Evolutionary conservation across 2,329 filamentous ascomycete genomes (phyloP).

Genomic region (Xylaria sp.): DNA sequence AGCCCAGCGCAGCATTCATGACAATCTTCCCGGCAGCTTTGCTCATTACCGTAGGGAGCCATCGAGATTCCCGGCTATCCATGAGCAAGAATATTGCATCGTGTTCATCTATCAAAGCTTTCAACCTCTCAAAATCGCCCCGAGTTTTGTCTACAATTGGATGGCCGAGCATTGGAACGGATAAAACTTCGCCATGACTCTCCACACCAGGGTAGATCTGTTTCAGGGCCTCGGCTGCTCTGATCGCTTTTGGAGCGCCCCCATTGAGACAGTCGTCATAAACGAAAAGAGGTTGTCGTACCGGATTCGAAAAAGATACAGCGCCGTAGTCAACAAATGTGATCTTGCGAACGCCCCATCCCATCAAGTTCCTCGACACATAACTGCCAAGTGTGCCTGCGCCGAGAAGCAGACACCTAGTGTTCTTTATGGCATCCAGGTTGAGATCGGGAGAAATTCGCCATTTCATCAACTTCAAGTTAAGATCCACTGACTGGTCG

Average conservation of each 20-base stretch:
- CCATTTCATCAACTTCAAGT: slow-evolving; percentile 99
- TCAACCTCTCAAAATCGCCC: slow-evolving; percentile 78
- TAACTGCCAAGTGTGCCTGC: slow-evolving; percentile 95
- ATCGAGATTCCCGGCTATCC: slow-evolving; percentile 93
- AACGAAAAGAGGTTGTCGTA: slow-evolving; percentile 90
- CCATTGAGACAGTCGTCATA: slow-evolving; percentile 90
- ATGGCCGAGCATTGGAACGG: slow-evolving; percentile 96
- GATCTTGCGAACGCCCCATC: slow-evolving; percentile 94
- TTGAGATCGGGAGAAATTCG: slow-evolving; percentile 89
- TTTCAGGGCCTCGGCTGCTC: slow-evolving; percentile 81
- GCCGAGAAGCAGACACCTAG: slow-evolving; percentile 88
- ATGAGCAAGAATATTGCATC: slow-evolving; percentile 96
- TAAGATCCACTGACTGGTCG: slow-evolving; percentile 94
- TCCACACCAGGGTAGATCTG: slow-evolving; percentile 93
- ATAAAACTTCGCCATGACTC: slow-evolving; percentile 79
- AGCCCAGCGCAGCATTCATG: slow-evolving; percentile 94
- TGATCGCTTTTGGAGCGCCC: slow-evolving; percentile 82
- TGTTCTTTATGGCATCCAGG: slow-evolving; percentile 87
- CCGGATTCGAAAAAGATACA: slow-evolving; percentile 96
- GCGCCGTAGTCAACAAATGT: slow-evolving; percentile 94
- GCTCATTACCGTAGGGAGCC: slow-evolving; percentile 95
- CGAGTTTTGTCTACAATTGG: slow-evolving; percentile 80
- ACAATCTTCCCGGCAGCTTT: slow-evolving; percentile 94
- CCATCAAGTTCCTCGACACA: slow-evolving; percentile 89
- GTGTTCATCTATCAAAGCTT: slow-evolving; percentile 80